Conservation (phyloP, 257 asterid genomes). For the Solanum ossicruentum region DNA sequence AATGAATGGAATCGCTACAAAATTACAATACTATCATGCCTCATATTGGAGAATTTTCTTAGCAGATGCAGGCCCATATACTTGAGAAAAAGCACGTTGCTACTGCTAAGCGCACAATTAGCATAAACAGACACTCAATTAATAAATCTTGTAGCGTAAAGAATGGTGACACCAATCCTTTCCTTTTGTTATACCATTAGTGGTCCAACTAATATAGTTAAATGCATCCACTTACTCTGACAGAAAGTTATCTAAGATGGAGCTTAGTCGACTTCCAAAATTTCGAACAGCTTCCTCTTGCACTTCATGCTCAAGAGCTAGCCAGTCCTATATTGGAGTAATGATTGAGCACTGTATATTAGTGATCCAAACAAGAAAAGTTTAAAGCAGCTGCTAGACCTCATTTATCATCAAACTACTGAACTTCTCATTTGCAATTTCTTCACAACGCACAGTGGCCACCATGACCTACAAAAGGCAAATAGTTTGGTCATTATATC, state of each 20-base stretch:
- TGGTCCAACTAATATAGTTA: neutral
- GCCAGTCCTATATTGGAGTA: slow-evolving; percentile 23
- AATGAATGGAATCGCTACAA: neutral
- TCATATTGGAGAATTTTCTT: neutral
- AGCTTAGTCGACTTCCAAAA: slow-evolving; percentile 37
- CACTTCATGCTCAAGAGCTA: slow-evolving; percentile 31
- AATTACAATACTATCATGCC: neutral
- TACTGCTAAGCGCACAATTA: neutral
- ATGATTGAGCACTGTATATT: neutral
- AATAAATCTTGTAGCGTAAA: neutral
- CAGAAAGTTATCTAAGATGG: slow-evolving; percentile 27
- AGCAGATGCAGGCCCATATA: neutral
- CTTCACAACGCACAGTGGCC: slow-evolving; percentile 54
- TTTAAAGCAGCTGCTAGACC: slow-evolving; percentile 4
- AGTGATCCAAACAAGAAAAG: neutral
- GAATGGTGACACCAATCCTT: neutral
- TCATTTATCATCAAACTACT: slow-evolving; percentile 20
- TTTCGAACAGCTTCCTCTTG: slow-evolving; percentile 21
- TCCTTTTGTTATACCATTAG: neutral
- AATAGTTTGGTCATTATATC: neutral
- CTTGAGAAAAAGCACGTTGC: neutral
- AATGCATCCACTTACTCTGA: slow-evolving; percentile 26
- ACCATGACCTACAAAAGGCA: slow-evolving; percentile 35
- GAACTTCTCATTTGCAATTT: slow-evolving; percentile 42
- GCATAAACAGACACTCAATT: neutral